Percentiles rank a stretch among this genome's conserved stretches.
phyloP scores from a whole-genome alignment of 768 basidiomycete genomes.

The Boletus subparvulus region DNA sequence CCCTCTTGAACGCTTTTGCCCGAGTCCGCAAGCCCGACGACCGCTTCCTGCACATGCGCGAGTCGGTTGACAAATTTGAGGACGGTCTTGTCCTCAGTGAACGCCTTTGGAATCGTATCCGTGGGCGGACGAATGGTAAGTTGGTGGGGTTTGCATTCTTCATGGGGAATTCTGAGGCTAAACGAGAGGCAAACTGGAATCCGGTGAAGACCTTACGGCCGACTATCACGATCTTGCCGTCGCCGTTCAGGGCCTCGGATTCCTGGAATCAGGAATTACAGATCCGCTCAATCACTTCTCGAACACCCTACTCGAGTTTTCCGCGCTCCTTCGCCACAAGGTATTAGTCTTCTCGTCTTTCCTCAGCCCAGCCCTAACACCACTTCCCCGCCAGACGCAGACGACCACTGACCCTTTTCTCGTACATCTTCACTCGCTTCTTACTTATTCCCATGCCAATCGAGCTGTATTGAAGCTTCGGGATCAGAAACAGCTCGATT shows the following conservation, averaged over 20 bases:
- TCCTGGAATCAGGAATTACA: slow-evolving; percentile 97
- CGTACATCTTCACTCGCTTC: slow-evolving; percentile 82
- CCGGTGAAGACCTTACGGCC: slow-evolving; percentile 88
- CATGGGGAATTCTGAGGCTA: slow-evolving; percentile 67
- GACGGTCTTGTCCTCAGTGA: slow-evolving; percentile 86
- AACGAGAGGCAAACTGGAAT: slow-evolving; percentile 82
- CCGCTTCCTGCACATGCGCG: slow-evolving; percentile 89
- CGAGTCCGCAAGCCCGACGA: slow-evolving; percentile 97
- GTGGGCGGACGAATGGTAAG: slow-evolving; percentile 87
- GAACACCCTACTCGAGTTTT: slow-evolving; percentile 93
- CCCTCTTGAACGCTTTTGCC: slow-evolving; percentile 92
- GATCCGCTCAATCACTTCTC: slow-evolving; percentile 97
- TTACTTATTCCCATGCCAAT: slow-evolving; percentile 93
- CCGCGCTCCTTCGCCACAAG: slow-evolving; percentile 80
- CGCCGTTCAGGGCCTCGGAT: slow-evolving; percentile 94
- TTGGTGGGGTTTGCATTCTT: slow-evolving; percentile 25
- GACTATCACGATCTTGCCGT: slow-evolving; percentile 98
- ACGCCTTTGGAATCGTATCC: slow-evolving; percentile 73
- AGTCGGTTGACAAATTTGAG: slow-evolving; percentile 93
- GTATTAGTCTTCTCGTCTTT: slow-evolving; percentile 41
- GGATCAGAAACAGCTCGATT: slow-evolving; percentile 98
- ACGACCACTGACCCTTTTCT: slow-evolving; percentile 92
- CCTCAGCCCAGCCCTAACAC: neutral
- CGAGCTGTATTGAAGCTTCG: slow-evolving; percentile 92
- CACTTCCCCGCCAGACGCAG: slow-evolving; percentile 57